phyloP scores from a whole-genome alignment of 2,329 filamentous ascomycete species.

The Rhinocladiella mackenziei region DNA sequence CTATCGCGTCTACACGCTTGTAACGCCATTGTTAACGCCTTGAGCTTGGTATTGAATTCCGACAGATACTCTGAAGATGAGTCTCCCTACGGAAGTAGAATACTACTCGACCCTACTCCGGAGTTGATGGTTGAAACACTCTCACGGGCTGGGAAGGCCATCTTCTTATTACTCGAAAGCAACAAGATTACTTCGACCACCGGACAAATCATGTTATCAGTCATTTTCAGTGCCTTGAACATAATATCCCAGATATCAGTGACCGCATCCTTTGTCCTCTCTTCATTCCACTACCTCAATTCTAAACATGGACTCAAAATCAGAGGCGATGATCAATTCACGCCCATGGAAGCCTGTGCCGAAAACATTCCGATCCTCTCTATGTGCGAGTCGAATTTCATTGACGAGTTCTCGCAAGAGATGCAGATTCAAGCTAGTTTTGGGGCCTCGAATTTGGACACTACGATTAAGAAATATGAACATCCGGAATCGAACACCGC shows the following conservation, averaged over 20 bases:
- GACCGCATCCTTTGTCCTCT: conserved; percentile 5
- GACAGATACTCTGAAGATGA: conserved; percentile 8
- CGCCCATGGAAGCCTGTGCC: background rate
- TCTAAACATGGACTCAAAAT: background rate
- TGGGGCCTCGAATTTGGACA: conserved; percentile 2
- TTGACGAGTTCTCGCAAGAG: conserved; percentile 9
- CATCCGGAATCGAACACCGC: too few species aligned
- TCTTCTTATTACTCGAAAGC: conserved; percentile 2
- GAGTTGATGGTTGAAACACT: conserved; percentile 8
- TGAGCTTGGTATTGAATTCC: conserved; percentile 7
- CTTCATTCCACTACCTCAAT: background rate
- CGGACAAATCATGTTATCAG: conserved; percentile 9
- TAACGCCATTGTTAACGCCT: conserved; percentile 9
- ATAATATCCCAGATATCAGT: conserved; percentile 8
- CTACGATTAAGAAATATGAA: conserved; percentile 4
- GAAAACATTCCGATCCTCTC: background rate
- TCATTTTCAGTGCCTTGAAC: conserved; percentile 1
- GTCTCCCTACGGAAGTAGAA: conserved; percentile 1
- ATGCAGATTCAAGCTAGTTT: conserved; percentile 1
- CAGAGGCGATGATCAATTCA: background rate
- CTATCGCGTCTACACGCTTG: conserved; percentile 9
- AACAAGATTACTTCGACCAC: background rate
- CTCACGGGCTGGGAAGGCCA: background rate
- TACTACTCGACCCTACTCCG: conserved; percentile 10
- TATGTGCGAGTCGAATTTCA: background rate